Conservation (phyloP, 345 rosid genomes). For the Barbarea vulgaris region DNA sequence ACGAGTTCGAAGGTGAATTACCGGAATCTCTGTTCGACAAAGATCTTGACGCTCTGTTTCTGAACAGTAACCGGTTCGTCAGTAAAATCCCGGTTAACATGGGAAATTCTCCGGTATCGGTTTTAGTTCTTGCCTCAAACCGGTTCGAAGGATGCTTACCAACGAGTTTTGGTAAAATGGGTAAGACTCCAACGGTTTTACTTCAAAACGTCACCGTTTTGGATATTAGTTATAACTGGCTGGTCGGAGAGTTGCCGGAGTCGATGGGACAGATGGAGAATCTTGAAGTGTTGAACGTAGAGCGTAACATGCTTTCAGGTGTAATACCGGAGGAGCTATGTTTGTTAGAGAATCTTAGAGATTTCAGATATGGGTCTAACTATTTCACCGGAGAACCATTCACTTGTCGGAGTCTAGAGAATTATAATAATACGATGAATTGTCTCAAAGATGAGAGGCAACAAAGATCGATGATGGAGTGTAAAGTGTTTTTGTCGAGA, state of each 20-base stretch:
- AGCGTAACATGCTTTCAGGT: slow-evolving; percentile 66
- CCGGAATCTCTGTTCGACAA: slow-evolving; percentile 69
- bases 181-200: slow-evolving; percentile 58
- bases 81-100: slow-evolving; percentile 67
- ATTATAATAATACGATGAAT: slow-evolving; percentile 50
- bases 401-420: slow-evolving; percentile 45
- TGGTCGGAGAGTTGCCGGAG: slow-evolving; percentile 62
- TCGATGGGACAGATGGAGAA: slow-evolving; percentile 53
- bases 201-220: slow-evolving; percentile 64
- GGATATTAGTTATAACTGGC: slow-evolving; percentile 61
- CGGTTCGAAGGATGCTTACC: slow-evolving; percentile 76
- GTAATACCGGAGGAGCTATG: slow-evolving; percentile 56
- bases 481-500: slow-evolving; percentile 56
- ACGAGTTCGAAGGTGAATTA: slow-evolving; percentile 78
- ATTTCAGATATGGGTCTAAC: slow-evolving; percentile 61
- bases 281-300: slow-evolving; percentile 60
- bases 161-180: slow-evolving; percentile 64
- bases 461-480: slow-evolving; percentile 66
- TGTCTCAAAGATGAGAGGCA: slow-evolving; percentile 50
- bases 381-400: slow-evolving; percentile 58
- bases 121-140: slow-evolving; percentile 66
- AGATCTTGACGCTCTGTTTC: slow-evolving; percentile 70
- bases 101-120: slow-evolving; percentile 77
- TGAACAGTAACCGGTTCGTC: slow-evolving; percentile 69
- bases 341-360: slow-evolving; percentile 53